Conservation (phyloP, 164 flowering plant species). For the Chimonanthus praecox region DNA sequence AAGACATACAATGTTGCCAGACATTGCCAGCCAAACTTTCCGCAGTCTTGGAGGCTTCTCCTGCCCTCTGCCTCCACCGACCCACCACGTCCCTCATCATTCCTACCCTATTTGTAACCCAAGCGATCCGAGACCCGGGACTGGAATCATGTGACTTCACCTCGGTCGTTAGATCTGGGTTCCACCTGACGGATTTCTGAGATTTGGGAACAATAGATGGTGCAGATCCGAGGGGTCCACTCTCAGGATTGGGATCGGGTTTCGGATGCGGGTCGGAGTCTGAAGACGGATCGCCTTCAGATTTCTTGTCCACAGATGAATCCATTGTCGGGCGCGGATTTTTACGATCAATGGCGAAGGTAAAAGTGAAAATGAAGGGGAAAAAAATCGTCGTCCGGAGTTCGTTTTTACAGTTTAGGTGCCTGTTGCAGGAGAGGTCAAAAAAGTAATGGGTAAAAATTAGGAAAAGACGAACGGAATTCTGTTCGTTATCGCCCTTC, state of each 20-base stretch:
- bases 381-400: too few relatives aligned
- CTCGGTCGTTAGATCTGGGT: neutral
- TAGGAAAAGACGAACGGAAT: too few relatives aligned
- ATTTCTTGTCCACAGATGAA: neutral
- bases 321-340: neutral
- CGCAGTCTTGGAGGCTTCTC: constrained; percentile 63
- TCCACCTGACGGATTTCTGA: neutral
- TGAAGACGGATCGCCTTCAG: neutral
- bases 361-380: neutral
- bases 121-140: neutral
- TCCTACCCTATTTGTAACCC: constrained; percentile 38
- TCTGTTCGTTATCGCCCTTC: too few relatives aligned
- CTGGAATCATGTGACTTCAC: neutral
- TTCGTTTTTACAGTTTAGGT: too few relatives aligned
- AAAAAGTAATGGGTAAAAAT: too few relatives aligned
- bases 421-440: too few relatives aligned
- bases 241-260: too few relatives aligned
- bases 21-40: constrained; percentile 78
- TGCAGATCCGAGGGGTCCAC: neutral
- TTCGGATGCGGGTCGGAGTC: neutral
- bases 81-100: constrained; percentile 56
- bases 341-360: neutral
- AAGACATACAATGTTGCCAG: constrained; percentile 80
- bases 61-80: constrained; percentile 68
- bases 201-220: neutral